phyloP scores from a whole-genome alignment of 2,329 filamentous ascomycete species.

The Setomelanomma holmii region DNA sequence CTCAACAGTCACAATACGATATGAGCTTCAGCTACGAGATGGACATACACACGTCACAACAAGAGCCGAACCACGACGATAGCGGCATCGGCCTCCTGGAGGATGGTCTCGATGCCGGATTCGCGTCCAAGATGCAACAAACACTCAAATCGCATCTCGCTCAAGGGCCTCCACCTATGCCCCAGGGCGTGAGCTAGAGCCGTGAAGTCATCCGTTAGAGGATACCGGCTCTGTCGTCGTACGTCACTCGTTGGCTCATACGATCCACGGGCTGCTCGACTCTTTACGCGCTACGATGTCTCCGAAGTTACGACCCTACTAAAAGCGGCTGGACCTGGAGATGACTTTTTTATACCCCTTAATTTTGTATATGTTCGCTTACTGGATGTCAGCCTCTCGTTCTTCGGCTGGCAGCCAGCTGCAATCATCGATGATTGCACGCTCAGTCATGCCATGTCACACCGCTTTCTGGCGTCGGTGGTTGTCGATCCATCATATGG shows the following conservation, averaged over 20 bases:
- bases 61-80: slow-evolving; percentile 43
- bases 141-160: slow-evolving; percentile 30
- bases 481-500: not conserved
- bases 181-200: slow-evolving; percentile 27
- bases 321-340: slow-evolving; percentile 34
- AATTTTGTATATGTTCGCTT: slow-evolving; percentile 31
- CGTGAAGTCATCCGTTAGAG: slow-evolving; percentile 7
- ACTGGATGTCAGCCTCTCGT: no score
- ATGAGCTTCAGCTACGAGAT: slow-evolving; percentile 45
- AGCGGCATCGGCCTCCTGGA: slow-evolving; percentile 45
- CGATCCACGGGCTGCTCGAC: not conserved
- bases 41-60: slow-evolving; percentile 38
- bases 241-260: not conserved
- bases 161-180: slow-evolving; percentile 18
- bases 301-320: slow-evolving; percentile 43
- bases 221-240: not conserved
- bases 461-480: not conserved
- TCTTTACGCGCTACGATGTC: slow-evolving; percentile 22
- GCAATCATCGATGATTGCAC: no score
- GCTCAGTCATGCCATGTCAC: not conserved
- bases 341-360: slow-evolving; percentile 33
- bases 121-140: slow-evolving; percentile 31
- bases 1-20: slow-evolving; percentile 40
- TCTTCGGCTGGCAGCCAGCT: no score
- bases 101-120: slow-evolving; percentile 45